Evolutionary conservation across 1,284 basidiomycete species (phyloP), one percentile per base, ranked within the genome.

Genomic region (Apiotrichum laibachii): DNA sequence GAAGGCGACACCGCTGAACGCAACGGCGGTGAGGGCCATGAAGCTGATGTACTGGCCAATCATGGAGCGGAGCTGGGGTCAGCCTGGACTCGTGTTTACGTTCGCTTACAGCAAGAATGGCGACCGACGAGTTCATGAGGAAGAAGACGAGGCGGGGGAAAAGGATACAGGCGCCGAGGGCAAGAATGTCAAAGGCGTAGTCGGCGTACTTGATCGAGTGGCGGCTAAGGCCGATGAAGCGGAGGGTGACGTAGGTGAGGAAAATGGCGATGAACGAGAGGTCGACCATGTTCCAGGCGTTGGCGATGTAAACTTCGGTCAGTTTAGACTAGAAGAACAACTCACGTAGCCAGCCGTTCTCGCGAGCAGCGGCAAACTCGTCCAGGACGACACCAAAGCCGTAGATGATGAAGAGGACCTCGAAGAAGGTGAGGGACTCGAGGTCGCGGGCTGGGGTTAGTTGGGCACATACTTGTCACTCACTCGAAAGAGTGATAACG

Each of bases 111-210:
- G 78, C 77, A 18, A 94, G 77, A 33, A 94, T 83, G 42, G 94
- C 82, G 19, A 92, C 85, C 57, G 91, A 91, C 66, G 90, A 88
- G 18, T 86, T 86, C 52, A 94, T 84, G 2, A 88, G 84, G 72
- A 90, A 92, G 77, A 94, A 94, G 0, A 89, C 90, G 18, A 94
- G 79, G 47, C 91, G 83, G 12, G 92, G 91, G 71, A 93, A 89
- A 26, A 94, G 82, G 50, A 94, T 87, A 69, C 90, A 93, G 11
- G 89, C 90, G 10, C 87, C 89, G 67, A 88, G 90, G 6, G 90
- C 83, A 37, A 94, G 81, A 45, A 92, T 82, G 67, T 93, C 90
- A 69, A 92, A 92, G 7, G 87, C 87, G 60, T 88, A 77, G 53
- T 85, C 84, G 2, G 89, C 89, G 0, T 81, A 76, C 11, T 77